Evolutionary conservation across 148 eudicot species (phyloP), one percentile per base, ranked within the genome.

Genomic region (Dysphania ambrosioides): DNA sequence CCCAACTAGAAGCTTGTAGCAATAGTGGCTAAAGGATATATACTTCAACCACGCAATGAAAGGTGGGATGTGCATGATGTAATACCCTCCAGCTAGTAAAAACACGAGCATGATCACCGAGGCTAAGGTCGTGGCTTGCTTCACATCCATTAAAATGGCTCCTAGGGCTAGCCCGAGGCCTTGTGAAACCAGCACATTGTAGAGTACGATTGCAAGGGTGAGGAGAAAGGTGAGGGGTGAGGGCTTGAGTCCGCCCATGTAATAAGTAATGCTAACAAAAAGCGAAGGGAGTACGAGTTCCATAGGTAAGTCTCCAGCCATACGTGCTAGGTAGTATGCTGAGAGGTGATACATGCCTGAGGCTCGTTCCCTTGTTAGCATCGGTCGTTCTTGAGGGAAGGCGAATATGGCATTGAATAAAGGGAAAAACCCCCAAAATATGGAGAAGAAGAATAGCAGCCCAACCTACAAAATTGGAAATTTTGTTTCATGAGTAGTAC

Each of bases 351-450:
- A 93, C 98, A 93, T 89, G 19, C 89, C 85, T 0, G 95, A 91
- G 55, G 90, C 85, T 0, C 91, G 83, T 51, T 93, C 98, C 40
- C 82, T 83, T 56, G 47, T 76, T 36, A 93, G 82, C 86, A 93
- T 91, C 6, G 92, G 87, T 18, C 91, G 71, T 56, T 93, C 98
- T 87, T 84, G 97, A 1, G 98, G 98, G 81, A 91, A 93, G 32
- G 89, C 85, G 51, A 93, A 93, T 1, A 89, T 85, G 68, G 97
- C 91, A 6, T 84, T 87, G 91, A 83, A 88, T 8, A 91, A 80
- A 0, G 98, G 98, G 84, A 88, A 93, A 84, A 93, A 91, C 3
- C 97, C 92, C 98, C 98, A 93, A 77, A 93, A 93, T 44, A 91
- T 88, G 53, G 98, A 87, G 86, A 91, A 89, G 88, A 93, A 93